Percentiles rank a stretch among this genome's conserved stretches.
phyloP scores from a whole-genome alignment of 345 rosid species.

The Citropsis articulata region DNA sequence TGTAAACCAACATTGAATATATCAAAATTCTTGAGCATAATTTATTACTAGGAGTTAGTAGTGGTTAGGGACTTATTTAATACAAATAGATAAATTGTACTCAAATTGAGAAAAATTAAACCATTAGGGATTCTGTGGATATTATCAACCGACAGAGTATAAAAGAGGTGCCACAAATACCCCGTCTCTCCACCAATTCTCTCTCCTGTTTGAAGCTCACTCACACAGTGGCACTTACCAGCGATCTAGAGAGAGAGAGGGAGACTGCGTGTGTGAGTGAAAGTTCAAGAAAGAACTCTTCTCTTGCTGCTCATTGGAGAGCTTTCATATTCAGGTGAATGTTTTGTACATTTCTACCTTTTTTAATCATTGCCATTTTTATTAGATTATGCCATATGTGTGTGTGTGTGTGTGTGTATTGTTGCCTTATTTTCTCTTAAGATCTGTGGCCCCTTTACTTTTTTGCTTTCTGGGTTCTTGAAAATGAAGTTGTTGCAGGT shows the following conservation, averaged over 20 bases:
- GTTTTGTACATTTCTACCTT: background rate
- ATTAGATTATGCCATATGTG: background rate
- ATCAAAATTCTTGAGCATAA: no score
- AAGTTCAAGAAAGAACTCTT: background rate
- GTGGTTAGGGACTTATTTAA: background rate
- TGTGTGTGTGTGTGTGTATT: background rate
- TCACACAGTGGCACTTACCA: background rate
- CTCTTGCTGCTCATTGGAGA: background rate
- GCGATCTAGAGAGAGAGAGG: conserved; percentile 14
- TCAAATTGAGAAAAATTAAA: no score
- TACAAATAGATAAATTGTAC: background rate
- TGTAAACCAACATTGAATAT: background rate
- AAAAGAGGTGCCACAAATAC: background rate
- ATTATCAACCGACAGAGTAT: background rate
- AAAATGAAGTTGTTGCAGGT: background rate
- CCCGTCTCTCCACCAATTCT: background rate
- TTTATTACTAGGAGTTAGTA: background rate
- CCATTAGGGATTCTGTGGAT: background rate
- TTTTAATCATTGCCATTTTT: background rate
- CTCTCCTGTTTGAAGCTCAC: background rate
- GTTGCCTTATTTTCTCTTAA: background rate
- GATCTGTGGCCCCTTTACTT: background rate
- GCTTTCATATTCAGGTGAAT: conserved; percentile 17
- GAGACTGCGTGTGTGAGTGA: background rate
- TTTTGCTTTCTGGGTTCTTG: background rate